Evolutionary conservation across 768 basidiomycete genomes (phyloP).

Genomic region (Tubosaeta sp.): DNA sequence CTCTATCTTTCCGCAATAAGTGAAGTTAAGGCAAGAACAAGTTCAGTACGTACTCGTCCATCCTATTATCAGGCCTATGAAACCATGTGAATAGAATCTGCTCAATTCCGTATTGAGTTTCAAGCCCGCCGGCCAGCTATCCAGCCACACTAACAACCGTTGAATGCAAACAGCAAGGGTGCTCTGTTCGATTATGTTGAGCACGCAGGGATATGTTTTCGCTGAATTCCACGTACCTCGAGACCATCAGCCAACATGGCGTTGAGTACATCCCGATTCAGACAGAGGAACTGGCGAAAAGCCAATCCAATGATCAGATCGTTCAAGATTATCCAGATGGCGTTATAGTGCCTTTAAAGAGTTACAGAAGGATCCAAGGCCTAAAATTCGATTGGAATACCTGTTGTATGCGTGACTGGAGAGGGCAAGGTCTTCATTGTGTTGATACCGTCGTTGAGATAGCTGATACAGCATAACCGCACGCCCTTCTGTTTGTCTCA

Average conservation of each 20-base stretch:
- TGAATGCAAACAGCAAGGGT: slow-evolving; percentile 37
- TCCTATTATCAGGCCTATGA: slow-evolving; percentile 56
- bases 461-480: slow-evolving; percentile 41
- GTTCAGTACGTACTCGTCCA: slow-evolving; percentile 66
- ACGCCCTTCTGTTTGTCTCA: slow-evolving; percentile 59
- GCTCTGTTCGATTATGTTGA: slow-evolving; percentile 11
- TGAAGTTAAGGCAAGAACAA: background rate
- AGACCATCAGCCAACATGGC: slow-evolving; percentile 31
- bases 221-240: slow-evolving; percentile 33
- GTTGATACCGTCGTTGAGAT: slow-evolving; percentile 34
- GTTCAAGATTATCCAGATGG: slow-evolving; percentile 86
- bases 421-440: slow-evolving; percentile 30
- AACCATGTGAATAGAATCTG: slow-evolving; percentile 70
- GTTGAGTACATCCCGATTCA: slow-evolving; percentile 54
- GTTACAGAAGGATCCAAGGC: background rate
- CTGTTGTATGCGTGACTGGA: slow-evolving; percentile 65
- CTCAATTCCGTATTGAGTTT: slow-evolving; percentile 97
- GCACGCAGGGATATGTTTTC: background rate
- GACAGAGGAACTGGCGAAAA: slow-evolving; percentile 63
- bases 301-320: slow-evolving; percentile 83
- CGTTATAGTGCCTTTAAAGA: slow-evolving; percentile 75
- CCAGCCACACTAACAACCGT: slow-evolving; percentile 70
- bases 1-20: slow-evolving; percentile 8
- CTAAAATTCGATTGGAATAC: slow-evolving; percentile 33
- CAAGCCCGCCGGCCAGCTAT: slow-evolving; percentile 93